A percentile compares a stretch with the other conserved stretches of the same genome.
phyloP scores from a whole-genome alignment of 2,329 filamentous ascomycete species.

The Iodosphaeria phyllophila region DNA sequence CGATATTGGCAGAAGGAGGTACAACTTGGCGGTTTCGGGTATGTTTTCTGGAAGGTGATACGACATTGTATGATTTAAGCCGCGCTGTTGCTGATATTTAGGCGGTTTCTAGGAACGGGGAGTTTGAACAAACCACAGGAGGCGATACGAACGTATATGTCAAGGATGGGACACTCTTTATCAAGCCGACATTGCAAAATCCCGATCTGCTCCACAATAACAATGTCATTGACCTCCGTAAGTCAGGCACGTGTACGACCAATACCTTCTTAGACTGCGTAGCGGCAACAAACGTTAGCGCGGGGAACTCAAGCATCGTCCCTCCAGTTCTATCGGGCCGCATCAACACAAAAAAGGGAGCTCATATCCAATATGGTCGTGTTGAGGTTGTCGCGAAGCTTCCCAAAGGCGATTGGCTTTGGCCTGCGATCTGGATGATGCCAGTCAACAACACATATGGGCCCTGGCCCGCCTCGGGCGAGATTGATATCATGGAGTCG shows the following conservation, averaged over 20 bases:
- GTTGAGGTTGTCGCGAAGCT: slow-evolving; percentile 65
- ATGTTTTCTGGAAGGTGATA: too few relatives aligned
- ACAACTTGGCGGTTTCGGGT: slow-evolving; percentile 61
- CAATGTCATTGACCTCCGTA: slow-evolving; percentile 47
- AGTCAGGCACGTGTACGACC: slow-evolving; percentile 50
- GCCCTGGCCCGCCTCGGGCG: slow-evolving; percentile 59
- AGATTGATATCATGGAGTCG: slow-evolving; percentile 69
- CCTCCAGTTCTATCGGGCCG: slow-evolving; percentile 63
- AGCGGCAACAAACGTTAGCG: slow-evolving; percentile 51
- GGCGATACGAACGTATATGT: slow-evolving; percentile 59
- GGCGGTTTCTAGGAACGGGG: slow-evolving; percentile 40
- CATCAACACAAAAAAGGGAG: slow-evolving; percentile 54
- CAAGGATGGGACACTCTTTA: slow-evolving; percentile 47
- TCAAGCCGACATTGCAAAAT: slow-evolving; percentile 65
- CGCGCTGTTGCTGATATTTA: too few relatives aligned
- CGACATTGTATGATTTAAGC: too few relatives aligned
- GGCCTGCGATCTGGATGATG: slow-evolving; percentile 88
- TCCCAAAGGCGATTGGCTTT: slow-evolving; percentile 67
- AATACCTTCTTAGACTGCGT: slow-evolving; percentile 41
- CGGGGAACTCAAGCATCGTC: slow-evolving; percentile 52
- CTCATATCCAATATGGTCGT: slow-evolving; percentile 60
- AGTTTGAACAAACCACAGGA: slow-evolving; percentile 62
- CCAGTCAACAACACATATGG: slow-evolving; percentile 57
- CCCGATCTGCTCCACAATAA: slow-evolving; percentile 43
- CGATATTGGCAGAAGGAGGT: slow-evolving; percentile 58